Conservation (phyloP, 768 basidiomycete species). For the Rhizopogon salebrosus region DNA sequence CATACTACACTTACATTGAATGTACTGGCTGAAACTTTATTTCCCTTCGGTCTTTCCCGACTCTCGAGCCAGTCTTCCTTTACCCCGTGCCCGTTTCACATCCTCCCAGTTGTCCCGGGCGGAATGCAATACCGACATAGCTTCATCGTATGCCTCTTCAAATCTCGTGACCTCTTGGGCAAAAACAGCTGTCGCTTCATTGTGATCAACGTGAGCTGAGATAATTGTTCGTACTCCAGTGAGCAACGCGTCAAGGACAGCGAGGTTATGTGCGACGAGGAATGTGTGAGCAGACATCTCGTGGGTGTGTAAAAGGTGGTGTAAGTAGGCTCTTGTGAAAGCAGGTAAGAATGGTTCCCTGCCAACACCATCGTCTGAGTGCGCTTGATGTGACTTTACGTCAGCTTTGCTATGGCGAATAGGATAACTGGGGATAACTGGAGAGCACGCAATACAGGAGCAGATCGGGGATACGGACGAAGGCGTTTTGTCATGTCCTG, state of each 20-base stretch:
- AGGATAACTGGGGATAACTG: conserved; percentile 27
- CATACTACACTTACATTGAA: not conserved
- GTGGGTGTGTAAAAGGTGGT: conserved; percentile 83
- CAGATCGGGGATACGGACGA: conserved; percentile 27
- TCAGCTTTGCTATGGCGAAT: conserved; percentile 46
- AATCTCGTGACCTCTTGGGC: conserved; percentile 48
- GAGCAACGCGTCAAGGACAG: conserved; percentile 63
- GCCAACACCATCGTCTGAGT: not conserved
- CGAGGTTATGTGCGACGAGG: conserved; percentile 70
- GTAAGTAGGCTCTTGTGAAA: conserved; percentile 60
- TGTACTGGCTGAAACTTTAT: not conserved
- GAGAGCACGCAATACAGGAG: conserved; percentile 54
- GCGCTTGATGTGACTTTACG: conserved; percentile 14
- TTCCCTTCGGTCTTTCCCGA: conserved; percentile 31
- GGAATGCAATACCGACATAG: conserved; percentile 39
- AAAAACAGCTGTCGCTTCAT: conserved; percentile 21
- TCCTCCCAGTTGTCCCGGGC: conserved; percentile 55
- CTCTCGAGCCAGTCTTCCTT: conserved; percentile 69
- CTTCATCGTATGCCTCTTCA: conserved; percentile 44
- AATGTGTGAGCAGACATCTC: conserved; percentile 85
- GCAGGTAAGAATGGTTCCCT: conserved; percentile 22
- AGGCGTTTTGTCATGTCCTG: not conserved
- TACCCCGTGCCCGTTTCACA: conserved; percentile 69
- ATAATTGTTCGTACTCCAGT: conserved; percentile 43
- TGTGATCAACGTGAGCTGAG: not conserved